These are phyloP conservation scores for Heliosperma pusillum DNA, from an alignment of 148 eudicot species.

Conservation along the genomic window DNA sequence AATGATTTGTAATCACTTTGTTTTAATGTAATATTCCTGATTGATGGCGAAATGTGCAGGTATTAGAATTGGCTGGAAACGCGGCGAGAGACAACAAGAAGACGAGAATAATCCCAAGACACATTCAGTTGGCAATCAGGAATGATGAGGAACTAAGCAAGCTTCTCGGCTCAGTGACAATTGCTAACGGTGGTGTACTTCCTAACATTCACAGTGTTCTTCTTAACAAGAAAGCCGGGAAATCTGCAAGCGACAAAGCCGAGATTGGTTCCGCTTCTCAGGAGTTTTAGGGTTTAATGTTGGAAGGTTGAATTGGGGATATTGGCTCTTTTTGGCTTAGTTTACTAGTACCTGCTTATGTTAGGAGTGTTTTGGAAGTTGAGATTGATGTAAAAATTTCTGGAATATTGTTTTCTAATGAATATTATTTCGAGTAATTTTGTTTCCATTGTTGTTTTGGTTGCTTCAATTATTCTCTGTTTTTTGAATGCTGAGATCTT, in stretches of 20 bases:
- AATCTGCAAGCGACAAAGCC: neutral
- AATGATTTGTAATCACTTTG: no score
- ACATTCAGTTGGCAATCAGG: neutral
- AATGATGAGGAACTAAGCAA: constrained; percentile 7
- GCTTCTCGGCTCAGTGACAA: neutral
- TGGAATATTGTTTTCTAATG: neutral
- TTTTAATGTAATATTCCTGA: no score
- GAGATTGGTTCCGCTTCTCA: neutral
- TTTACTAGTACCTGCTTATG: neutral
- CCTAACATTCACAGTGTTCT: neutral
- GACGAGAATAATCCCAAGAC: neutral
- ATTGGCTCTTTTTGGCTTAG: neutral
- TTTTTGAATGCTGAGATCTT: no score
- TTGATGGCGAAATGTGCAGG: neutral
- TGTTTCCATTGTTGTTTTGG: neutral
- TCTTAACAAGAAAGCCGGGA: neutral
- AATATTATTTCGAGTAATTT: no score
- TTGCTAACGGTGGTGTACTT: neutral
- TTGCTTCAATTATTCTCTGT: no score
- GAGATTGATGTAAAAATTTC: neutral
- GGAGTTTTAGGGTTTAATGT: neutral
- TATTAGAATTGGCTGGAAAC: neutral
- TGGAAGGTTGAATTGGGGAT: neutral
- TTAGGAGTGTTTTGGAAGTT: neutral
- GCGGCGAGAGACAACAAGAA: neutral